Evolutionary conservation across 169 alveolate species (phyloP).

Genomic region (Babesia sp.): DNA sequence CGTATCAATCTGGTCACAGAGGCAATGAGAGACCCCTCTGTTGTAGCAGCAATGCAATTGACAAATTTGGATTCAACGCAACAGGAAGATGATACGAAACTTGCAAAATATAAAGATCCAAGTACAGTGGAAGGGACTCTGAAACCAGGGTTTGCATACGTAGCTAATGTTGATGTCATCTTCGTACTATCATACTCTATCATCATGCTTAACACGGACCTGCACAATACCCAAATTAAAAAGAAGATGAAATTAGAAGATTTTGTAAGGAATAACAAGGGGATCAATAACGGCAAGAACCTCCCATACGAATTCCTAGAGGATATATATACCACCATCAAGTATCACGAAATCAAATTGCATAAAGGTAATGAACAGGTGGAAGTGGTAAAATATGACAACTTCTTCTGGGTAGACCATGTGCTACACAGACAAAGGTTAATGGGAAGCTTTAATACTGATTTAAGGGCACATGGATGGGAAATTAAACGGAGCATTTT

Average conservation of each 20-base stretch:
- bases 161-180: slow-evolving; percentile 82
- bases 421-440: slow-evolving; percentile 49
- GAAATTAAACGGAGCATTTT: slow-evolving; percentile 12
- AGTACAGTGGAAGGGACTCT: neutral
- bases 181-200: slow-evolving; percentile 86
- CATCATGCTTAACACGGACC: slow-evolving; percentile 89
- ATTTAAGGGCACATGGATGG: neutral
- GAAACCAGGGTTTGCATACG: slow-evolving; percentile 58
- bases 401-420: slow-evolving; percentile 57
- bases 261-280: slow-evolving; percentile 85
- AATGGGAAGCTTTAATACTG: slow-evolving; percentile 36
- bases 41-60: slow-evolving; percentile 3
- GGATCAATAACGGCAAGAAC: slow-evolving; percentile 86
- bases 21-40: slow-evolving; percentile 9
- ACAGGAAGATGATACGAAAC: slow-evolving; percentile 14
- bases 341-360: slow-evolving; percentile 53
- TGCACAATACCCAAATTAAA: slow-evolving; percentile 86
- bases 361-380: slow-evolving; percentile 17
- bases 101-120: neutral
- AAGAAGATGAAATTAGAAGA: slow-evolving; percentile 86
- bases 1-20: slow-evolving; percentile 2
- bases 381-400: slow-evolving; percentile 27
- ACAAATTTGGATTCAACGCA: neutral
- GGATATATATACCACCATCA: slow-evolving; percentile 62
- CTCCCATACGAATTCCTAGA: slow-evolving; percentile 54